Conservation (phyloP, 1,284 basidiomycete species). For the Golubevia pallescens region DNA sequence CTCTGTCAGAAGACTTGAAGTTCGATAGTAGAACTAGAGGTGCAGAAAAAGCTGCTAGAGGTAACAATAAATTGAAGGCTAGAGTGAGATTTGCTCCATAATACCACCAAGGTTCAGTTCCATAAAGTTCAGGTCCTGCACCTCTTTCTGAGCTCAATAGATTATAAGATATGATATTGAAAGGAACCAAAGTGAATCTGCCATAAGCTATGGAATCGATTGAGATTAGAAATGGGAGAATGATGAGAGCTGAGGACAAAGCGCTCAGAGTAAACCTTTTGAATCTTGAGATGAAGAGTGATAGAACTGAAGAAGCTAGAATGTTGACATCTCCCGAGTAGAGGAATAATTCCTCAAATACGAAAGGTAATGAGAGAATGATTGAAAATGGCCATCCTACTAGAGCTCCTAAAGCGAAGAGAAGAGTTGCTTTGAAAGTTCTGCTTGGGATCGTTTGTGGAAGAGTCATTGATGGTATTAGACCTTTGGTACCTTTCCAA, state of each 20-base stretch:
- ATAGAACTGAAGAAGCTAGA: slow-evolving; percentile 65
- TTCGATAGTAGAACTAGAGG: too few relatives aligned
- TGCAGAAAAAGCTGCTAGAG: slow-evolving; percentile 67
- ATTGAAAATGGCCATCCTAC: slow-evolving; percentile 96
- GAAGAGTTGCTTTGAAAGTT: slow-evolving; percentile 70
- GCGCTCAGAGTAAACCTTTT: slow-evolving; percentile 27
- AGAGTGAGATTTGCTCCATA: slow-evolving; percentile 71
- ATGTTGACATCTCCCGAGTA: slow-evolving; percentile 67
- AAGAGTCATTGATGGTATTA: slow-evolving; percentile 3
- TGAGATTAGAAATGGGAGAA: not conserved
- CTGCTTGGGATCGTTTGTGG: slow-evolving; percentile 18
- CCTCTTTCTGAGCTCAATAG: slow-evolving; percentile 73
- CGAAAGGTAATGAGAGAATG: slow-evolving; percentile 83
- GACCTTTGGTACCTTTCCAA: slow-evolving; percentile 3
- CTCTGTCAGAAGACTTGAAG: too few relatives aligned
- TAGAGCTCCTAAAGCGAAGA: slow-evolving; percentile 82
- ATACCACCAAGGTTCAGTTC: slow-evolving; percentile 80
- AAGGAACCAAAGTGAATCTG: slow-evolving; percentile 77
- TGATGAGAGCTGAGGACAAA: not conserved
- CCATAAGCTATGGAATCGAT: slow-evolving; percentile 86
- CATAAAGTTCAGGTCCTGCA: slow-evolving; percentile 85
- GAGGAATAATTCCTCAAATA: slow-evolving; percentile 86
- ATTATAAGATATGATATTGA: slow-evolving; percentile 95
- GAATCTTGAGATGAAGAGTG: slow-evolving; percentile 69
- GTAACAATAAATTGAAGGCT: slow-evolving; percentile 88